Base-by-base conservation (phyloP, 495 filamentous ascomycete genomes). In the Neurospora discreta region DNA sequence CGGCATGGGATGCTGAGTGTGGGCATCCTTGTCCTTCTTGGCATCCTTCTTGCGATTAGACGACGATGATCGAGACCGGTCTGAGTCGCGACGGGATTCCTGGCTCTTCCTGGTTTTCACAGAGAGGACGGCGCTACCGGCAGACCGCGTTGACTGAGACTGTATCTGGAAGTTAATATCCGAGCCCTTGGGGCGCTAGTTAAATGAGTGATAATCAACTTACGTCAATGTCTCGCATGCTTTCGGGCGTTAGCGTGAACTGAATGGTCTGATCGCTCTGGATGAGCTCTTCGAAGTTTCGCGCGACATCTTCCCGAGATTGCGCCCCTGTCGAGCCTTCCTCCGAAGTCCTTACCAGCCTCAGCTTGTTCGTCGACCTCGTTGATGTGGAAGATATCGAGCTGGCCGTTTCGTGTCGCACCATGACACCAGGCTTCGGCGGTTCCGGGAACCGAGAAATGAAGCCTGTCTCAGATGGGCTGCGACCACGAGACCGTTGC, bases 181-280 rank as follows among this genome's bases (percentile, higher is more conserved):
- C 39, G 39, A 39, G 39, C 39, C 68, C 18, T 68, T 68, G 13
- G 13, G 9, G 43, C 70, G n/a, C 10, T 36, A 58, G 42, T 58
- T 44, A 67, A 23, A 60, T 36, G 39, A 40, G 9, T 38, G 30
- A 68, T 20, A 39, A 23, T 38, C 15, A n/a, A 81, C 89, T 83
- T 83, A 93, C 92, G 77, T 94, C 91, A 74, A 94, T 91, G 73
- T 95, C 90, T 69, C 95, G 90, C 86, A 98, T 92, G 72, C 85
- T 93, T 77, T 92, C 90, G 2, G 95, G 95, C 2, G 95, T 99
- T 39, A 98, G 85, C 3, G 95, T 98, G 78, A 91, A 98, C 79
- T 95, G 94, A 65, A 99, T 90, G 3, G 95, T 98, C 78, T 97
- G 90, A 71, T 93, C 89, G 80, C 93, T 94, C 43, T 91, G 90